Conservation (phyloP, 441 rosid genomes). For the Syzygium syzygioides region DNA sequence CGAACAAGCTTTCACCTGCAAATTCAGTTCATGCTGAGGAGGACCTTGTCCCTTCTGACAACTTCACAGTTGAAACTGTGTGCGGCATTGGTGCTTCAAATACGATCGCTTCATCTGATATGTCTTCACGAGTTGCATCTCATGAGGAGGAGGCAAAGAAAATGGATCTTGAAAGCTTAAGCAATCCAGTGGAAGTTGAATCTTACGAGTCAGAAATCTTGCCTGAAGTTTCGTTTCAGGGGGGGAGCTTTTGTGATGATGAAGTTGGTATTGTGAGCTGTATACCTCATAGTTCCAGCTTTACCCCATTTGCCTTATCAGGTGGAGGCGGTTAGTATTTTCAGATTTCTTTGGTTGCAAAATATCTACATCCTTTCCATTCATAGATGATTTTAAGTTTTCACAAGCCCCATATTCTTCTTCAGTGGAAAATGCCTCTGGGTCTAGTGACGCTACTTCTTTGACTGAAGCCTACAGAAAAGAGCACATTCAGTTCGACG, state of each 20-base stretch:
- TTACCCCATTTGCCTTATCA: constrained; percentile 3
- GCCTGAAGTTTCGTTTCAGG: constrained; percentile 9
- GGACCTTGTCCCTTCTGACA: not conserved
- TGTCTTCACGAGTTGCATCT: constrained; percentile 6
- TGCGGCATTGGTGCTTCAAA: constrained; percentile 13
- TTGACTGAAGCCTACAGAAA: not conserved
- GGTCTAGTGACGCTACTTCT: not conserved
- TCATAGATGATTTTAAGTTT: constrained; percentile 3
- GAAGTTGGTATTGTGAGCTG: constrained; percentile 6
- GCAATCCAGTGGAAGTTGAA: constrained; percentile 16
- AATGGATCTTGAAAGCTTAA: constrained; percentile 8
- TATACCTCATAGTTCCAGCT: constrained; percentile 16
- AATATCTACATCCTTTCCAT: not conserved
- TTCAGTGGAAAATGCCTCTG: constrained; percentile 7
- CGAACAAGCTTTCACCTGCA: not conserved
- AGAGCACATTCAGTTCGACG: not conserved
- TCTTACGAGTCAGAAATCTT: constrained; percentile 10
- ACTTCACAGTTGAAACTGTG: constrained; percentile 6
- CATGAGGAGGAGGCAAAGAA: constrained; percentile 13
- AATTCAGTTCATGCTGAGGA: not conserved
- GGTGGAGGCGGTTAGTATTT: constrained; percentile 36
- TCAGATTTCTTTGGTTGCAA: not conserved
- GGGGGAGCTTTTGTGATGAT: constrained; percentile 5
- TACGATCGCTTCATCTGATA: constrained; percentile 7
- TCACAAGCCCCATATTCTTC: constrained; percentile 3